phyloP scores from a whole-genome alignment of 2,329 filamentous ascomycete genomes.

The Ophiostoma populinum region DNA sequence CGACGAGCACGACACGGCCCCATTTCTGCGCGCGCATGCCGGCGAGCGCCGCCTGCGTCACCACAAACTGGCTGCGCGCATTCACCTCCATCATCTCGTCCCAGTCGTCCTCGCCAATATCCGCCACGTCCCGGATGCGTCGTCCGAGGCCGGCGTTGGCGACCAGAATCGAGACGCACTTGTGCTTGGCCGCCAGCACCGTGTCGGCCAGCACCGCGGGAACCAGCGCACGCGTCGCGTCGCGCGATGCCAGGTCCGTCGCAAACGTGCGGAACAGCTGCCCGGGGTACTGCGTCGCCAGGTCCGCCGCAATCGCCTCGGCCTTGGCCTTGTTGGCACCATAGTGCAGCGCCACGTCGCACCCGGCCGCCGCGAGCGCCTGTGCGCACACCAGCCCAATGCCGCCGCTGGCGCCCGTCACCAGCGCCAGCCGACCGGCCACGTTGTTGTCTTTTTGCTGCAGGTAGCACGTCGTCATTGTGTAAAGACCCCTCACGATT shows the following conservation, averaged over 20 bases:
- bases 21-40: slow-evolving; percentile 41
- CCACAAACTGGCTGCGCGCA: slow-evolving; percentile 42
- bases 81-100: slow-evolving; percentile 46
- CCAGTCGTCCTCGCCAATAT: slow-evolving; percentile 46
- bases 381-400: slow-evolving; percentile 19
- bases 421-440: slow-evolving; percentile 18
- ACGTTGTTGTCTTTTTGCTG: slow-evolving; percentile 17
- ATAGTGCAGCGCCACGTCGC: slow-evolving; percentile 19
- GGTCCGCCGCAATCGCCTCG: slow-evolving; percentile 15
- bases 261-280: slow-evolving; percentile 23
- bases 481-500: too few relatives aligned
- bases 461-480: slow-evolving; percentile 3
- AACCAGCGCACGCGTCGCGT: slow-evolving; percentile 18
- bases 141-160: slow-evolving; percentile 51
- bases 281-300: slow-evolving; percentile 8
- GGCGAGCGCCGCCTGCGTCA: slow-evolving; percentile 41
- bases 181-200: slow-evolving; percentile 28
- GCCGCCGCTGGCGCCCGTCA: slow-evolving; percentile 17
- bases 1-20: slow-evolving; percentile 26
- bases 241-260: slow-evolving; percentile 38
- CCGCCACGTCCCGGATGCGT: slow-evolving; percentile 35
- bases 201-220: slow-evolving; percentile 13
- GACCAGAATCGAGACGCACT: slow-evolving; percentile 39
- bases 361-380: slow-evolving; percentile 18
- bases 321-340: slow-evolving; percentile 15